These are phyloP conservation scores for Fraxinus dipetala DNA, from an alignment of 305 asterid species.

Conservation along the genomic window DNA sequence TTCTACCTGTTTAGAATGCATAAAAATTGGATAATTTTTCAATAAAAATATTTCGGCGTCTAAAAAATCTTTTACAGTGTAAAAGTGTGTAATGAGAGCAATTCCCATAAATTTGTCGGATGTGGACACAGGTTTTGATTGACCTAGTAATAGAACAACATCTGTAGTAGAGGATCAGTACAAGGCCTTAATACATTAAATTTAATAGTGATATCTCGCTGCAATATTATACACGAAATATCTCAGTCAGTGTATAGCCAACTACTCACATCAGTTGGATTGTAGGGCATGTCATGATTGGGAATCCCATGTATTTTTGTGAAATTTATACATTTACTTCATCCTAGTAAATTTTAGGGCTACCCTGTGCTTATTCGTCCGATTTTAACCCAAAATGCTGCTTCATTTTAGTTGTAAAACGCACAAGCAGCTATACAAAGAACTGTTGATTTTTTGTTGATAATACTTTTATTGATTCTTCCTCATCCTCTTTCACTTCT, in stretches of 20 bases:
- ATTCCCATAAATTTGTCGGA: background rate
- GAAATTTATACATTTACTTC: background rate
- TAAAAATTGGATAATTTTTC: background rate
- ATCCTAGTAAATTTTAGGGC: background rate
- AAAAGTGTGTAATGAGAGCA: background rate
- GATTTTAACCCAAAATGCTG: background rate
- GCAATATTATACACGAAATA: conserved; percentile 8
- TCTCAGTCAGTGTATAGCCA: background rate
- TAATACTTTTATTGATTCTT: background rate
- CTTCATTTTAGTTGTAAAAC: background rate
- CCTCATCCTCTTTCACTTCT: background rate
- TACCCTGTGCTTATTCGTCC: background rate
- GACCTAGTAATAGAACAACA: background rate
- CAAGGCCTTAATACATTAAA: background rate
- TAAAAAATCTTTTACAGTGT: background rate
- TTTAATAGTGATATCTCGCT: conserved; percentile 15
- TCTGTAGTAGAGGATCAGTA: background rate
- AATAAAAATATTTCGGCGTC: background rate
- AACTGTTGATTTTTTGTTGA: background rate
- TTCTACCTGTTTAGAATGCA: background rate
- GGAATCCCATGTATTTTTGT: conserved; percentile 1
- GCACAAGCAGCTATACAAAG: background rate
- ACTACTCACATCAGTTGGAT: background rate
- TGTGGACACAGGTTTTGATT: background rate
- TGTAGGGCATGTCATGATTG: conserved; percentile 17